These are phyloP conservation scores for Raddia guianensis DNA, from an alignment of 176 grass and related monocot species.

Conservation along the genomic window DNA sequence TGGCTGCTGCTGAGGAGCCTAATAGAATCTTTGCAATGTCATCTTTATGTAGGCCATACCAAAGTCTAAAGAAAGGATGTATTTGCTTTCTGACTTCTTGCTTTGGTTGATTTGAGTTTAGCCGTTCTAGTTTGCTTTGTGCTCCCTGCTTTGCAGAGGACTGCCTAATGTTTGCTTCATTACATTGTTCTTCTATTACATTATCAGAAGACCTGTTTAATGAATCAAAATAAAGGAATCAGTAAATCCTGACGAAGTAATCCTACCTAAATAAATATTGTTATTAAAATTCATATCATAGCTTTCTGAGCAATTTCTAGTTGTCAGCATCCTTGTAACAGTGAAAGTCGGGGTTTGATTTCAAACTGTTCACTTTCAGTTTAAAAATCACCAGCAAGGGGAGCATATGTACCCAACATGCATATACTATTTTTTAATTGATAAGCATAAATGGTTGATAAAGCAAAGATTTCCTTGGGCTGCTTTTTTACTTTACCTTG, in stretches of 20 bases:
- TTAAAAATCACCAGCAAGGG: not conserved
- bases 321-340: slow-evolving; percentile 31
- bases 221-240: slow-evolving; percentile 24
- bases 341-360: not conserved
- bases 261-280: slow-evolving; percentile 32
- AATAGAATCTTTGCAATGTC: slow-evolving; percentile 49
- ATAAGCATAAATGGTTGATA: not conserved
- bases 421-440: slow-evolving; percentile 23
- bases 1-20: slow-evolving; percentile 52
- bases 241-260: slow-evolving; percentile 30
- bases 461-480: slow-evolving; percentile 29
- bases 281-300: slow-evolving; percentile 9
- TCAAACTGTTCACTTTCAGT: not conserved
- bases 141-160: slow-evolving; percentile 18
- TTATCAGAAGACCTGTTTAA: slow-evolving; percentile 48
- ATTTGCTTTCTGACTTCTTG: slow-evolving; percentile 30
- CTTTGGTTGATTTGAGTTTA: slow-evolving; percentile 3
- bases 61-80: slow-evolving; percentile 51
- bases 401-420: slow-evolving; percentile 8
- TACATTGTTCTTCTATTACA: slow-evolving; percentile 8
- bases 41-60: slow-evolving; percentile 55
- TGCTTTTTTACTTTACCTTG: slow-evolving; percentile 37
- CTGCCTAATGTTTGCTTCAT: slow-evolving; percentile 16
- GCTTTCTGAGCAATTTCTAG: slow-evolving; percentile 18
- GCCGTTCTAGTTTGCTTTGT: not conserved